Percentiles rank a stretch among this genome's conserved stretches.
Conservation (phyloP, 176 grass and related monocot genomes). For the Saccharum officinarum region DNA sequence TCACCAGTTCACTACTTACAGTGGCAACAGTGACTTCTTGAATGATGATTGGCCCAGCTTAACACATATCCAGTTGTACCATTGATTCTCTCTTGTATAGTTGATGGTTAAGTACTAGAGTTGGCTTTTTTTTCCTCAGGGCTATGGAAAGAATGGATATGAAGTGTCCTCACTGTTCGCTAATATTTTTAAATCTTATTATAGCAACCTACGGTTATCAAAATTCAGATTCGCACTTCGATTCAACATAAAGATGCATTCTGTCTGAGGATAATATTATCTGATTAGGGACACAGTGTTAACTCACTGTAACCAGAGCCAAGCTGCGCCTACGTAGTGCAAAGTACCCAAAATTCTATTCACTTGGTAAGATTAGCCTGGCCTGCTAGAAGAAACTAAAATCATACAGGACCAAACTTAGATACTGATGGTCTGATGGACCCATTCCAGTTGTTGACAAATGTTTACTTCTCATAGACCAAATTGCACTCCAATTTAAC, state of each 20-base stretch:
- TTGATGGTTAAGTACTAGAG: background rate
- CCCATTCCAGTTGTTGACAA: background rate
- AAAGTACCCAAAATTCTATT: slow-evolving; percentile 5
- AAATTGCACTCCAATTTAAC: background rate
- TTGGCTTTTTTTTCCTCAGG: background rate
- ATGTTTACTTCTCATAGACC: background rate
- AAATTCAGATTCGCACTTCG: slow-evolving; percentile 15
- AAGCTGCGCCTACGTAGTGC: background rate
- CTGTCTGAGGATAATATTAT: background rate
- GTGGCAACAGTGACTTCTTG: background rate
- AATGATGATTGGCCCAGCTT: background rate
- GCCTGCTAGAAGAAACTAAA: background rate
- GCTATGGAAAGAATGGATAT: background rate
- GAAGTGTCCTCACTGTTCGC: background rate
- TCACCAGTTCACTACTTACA: background rate
- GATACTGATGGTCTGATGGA: background rate
- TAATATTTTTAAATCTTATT: background rate
- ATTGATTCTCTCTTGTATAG: background rate
- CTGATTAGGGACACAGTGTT: background rate
- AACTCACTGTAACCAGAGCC: background rate
- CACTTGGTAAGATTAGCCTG: background rate
- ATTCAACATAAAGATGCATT: background rate
- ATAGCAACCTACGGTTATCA: background rate
- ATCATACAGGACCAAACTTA: background rate
- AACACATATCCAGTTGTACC: background rate